Conservation (phyloP, 345 rosid genomes). For the Populus simonii region DNA sequence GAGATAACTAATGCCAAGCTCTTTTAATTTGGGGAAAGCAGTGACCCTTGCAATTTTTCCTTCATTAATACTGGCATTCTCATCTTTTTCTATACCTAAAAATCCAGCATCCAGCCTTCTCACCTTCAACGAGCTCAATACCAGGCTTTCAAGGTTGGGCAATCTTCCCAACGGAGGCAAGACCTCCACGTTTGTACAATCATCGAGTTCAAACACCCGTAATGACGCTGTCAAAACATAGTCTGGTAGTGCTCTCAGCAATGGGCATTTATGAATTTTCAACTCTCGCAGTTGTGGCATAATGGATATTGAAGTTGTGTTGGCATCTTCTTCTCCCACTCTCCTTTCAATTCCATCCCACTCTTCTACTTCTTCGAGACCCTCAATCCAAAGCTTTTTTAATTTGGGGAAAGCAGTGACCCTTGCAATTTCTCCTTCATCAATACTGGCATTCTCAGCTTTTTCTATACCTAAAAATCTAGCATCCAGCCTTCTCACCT, state of each 20-base stretch:
- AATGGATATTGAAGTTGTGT: background rate
- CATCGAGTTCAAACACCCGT: background rate
- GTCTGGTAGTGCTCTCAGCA: slow-evolving; percentile 6
- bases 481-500: background rate
- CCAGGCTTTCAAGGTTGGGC: background rate
- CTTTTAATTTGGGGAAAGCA: slow-evolving; percentile 12
- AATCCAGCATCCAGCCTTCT: slow-evolving; percentile 13
- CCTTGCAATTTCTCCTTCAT: background rate
- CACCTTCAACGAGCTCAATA: no score
- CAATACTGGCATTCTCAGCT: no score
- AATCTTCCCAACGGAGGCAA: background rate
- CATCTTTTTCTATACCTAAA: background rate
- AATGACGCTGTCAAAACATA: background rate
- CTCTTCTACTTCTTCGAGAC: background rate
- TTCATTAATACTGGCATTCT: no score
- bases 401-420: slow-evolving; percentile 9
- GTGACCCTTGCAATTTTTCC: background rate
- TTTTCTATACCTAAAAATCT: slow-evolving; percentile 8
- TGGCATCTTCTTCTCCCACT: background rate
- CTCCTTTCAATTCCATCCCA: slow-evolving; percentile 2
- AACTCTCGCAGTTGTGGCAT: slow-evolving; percentile 1
- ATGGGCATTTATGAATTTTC: background rate
- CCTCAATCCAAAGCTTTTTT: background rate
- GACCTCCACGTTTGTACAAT: no score
- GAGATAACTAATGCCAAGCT: background rate